A percentile compares a stretch with the other conserved stretches of the same genome.
Evolutionary conservation across 192 early-diverging fungal species (phyloP).

Genomic region (Chytriomyces sp.): DNA sequence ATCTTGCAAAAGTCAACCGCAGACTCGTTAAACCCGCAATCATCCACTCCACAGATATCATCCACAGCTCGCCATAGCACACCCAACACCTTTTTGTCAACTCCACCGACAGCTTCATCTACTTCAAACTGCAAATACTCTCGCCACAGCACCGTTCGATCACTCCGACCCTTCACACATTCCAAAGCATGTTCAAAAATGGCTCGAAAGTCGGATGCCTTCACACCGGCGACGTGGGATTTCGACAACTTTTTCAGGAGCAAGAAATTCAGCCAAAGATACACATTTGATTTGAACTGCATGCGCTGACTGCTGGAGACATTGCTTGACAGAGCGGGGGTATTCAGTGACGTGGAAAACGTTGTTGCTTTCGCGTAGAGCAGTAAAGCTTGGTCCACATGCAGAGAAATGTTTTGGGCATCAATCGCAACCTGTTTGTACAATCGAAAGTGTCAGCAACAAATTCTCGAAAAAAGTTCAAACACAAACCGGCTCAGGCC

Average conservation of each 20-base stretch:
- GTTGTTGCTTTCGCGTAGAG: slow-evolving; percentile 14
- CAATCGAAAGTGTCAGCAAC: neutral
- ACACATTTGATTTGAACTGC: slow-evolving; percentile 9
- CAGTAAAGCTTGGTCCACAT: neutral
- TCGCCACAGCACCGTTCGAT: slow-evolving; percentile 14
- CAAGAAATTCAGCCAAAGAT: slow-evolving; percentile 24
- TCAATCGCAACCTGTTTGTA: neutral
- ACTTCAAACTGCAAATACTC: slow-evolving; percentile 13
- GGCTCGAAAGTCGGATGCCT: neutral
- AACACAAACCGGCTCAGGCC: neutral
- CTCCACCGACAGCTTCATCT: neutral
- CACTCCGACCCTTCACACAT: neutral
- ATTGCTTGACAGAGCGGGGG: neutral
- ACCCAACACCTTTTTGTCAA: neutral
- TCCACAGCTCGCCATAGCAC: slow-evolving; percentile 13
- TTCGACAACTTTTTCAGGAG: slow-evolving; percentile 2
- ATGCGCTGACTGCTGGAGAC: neutral
- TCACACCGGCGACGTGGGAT: neutral
- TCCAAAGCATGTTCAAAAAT: slow-evolving; percentile 15
- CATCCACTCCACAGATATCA: neutral
- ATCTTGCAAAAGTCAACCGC: neutral
- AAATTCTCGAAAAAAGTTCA: neutral
- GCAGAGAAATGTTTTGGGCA: neutral
- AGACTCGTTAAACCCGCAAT: neutral
- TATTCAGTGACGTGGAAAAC: neutral